Conservation (phyloP, 164 flowering plant species). For the Vitis cinerea region DNA sequence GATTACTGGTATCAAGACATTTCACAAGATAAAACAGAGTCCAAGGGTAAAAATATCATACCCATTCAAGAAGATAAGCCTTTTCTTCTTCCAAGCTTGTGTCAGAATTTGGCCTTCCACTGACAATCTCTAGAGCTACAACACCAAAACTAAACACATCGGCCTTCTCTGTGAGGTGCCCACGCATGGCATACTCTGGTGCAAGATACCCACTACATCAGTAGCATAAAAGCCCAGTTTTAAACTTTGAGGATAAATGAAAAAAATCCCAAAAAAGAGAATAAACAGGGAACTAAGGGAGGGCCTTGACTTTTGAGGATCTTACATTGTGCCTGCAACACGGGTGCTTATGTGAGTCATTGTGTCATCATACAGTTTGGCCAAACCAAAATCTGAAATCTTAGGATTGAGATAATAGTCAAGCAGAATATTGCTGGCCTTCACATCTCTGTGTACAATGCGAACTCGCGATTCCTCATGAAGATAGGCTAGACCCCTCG, state of each 20-base stretch:
- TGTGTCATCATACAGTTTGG: slow-evolving; percentile 64
- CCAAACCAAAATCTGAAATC: slow-evolving; percentile 74
- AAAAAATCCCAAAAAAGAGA: background rate
- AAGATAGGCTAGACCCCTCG: slow-evolving; percentile 76
- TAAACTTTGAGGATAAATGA: background rate
- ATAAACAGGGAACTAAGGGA: background rate
- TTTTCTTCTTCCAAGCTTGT: slow-evolving; percentile 35
- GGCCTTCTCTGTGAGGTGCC: slow-evolving; percentile 66
- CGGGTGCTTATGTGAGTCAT: slow-evolving; percentile 64
- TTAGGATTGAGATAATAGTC: slow-evolving; percentile 58
- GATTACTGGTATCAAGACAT: too few species aligned
- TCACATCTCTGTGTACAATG: slow-evolving; percentile 79
- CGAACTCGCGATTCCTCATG: slow-evolving; percentile 72
- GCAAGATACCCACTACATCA: slow-evolving; percentile 61
- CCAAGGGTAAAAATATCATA: slow-evolving; percentile 11
- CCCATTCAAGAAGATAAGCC: slow-evolving; percentile 61
- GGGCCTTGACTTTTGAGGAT: background rate
- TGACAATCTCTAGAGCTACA: slow-evolving; percentile 54
- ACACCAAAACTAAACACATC: slow-evolving; percentile 60
- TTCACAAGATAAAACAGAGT: too few species aligned
- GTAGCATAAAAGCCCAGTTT: background rate
- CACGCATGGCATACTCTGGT: slow-evolving; percentile 63
- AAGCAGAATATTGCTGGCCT: slow-evolving; percentile 80
- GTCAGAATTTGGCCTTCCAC: slow-evolving; percentile 58
- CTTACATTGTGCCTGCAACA: slow-evolving; percentile 70